Conservation (phyloP, 805 yeast genomes). For the Saccharomycopsis vini region DNA sequence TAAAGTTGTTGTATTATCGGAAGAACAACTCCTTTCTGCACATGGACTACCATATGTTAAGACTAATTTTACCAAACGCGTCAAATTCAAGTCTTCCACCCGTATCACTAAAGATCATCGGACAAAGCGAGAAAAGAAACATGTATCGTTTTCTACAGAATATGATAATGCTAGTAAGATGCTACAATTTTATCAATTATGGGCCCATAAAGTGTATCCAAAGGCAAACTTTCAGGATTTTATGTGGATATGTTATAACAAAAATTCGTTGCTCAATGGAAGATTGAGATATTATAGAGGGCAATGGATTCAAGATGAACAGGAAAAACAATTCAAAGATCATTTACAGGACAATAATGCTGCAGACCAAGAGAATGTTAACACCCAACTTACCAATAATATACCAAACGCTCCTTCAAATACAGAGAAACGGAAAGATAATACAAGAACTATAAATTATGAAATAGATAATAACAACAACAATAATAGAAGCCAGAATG, state of each 20-base stretch:
- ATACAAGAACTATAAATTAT: too few relatives aligned
- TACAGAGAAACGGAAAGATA: too few relatives aligned
- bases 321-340: conserved; percentile 8
- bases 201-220: conserved; percentile 74
- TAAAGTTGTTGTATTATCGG: conserved; percentile 39
- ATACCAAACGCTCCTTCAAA: too few relatives aligned
- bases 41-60: conserved; percentile 52
- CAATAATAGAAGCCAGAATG: conserved; percentile 4
- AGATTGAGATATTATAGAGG: conserved; percentile 35
- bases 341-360: conserved; percentile 4
- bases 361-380: conserved; percentile 10
- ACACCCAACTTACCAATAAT: too few relatives aligned
- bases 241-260: conserved; percentile 42
- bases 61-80: conserved; percentile 24
- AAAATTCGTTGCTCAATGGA: conserved; percentile 20
- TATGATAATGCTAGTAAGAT: conserved; percentile 40
- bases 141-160: conserved; percentile 32
- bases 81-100: conserved; percentile 16
- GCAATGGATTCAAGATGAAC: conserved; percentile 32
- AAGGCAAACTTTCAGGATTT: conserved; percentile 73
- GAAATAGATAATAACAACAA: too few relatives aligned
- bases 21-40: conserved; percentile 39
- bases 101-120: background rate
- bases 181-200: conserved; percentile 52
- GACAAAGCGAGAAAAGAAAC: conserved; percentile 9